Evolutionary conservation across 768 basidiomycete species (phyloP).

Genomic region (Holtermanniella nyarrowii): DNA sequence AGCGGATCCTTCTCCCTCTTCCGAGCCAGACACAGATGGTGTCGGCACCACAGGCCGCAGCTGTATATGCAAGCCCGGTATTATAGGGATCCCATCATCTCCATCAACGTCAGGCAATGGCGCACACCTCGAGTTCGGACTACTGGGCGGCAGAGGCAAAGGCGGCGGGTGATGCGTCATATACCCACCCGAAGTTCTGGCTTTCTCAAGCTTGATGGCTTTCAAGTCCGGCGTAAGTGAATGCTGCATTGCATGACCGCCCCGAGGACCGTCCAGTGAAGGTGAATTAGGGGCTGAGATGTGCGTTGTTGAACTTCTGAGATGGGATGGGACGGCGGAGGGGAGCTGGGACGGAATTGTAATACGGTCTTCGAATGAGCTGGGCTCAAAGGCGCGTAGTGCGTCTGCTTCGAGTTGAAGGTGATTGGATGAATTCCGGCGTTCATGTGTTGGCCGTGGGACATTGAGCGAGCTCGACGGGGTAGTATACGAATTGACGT

Average conservation of each 20-base stretch:
- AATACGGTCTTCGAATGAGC: neutral
- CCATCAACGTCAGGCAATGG: conserved; percentile 14
- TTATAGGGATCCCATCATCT: neutral
- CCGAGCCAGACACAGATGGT: neutral
- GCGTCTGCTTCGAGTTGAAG: neutral
- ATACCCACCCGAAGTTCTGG: too few relatives aligned
- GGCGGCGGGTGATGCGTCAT: conserved; percentile 7
- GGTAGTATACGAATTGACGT: neutral
- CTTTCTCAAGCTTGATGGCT: neutral
- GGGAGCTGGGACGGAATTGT: neutral
- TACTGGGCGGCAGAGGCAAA: conserved; percentile 10
- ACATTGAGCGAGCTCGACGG: neutral
- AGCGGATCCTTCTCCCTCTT: too few relatives aligned
- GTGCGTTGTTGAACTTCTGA: neutral
- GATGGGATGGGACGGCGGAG: neutral
- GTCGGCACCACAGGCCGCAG: conserved; percentile 1
- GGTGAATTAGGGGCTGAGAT: neutral
- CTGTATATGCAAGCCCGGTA: too few relatives aligned
- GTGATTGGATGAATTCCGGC: neutral
- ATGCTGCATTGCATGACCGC: neutral
- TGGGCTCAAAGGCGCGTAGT: neutral
- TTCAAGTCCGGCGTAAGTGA: neutral
- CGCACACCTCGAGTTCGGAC: conserved; percentile 14
- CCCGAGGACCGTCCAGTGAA: neutral
- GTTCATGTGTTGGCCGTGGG: neutral